These are phyloP conservation scores for Phlebiopsis gigantea DNA, from an alignment of 768 basidiomycete genomes.

Conservation along the genomic window DNA sequence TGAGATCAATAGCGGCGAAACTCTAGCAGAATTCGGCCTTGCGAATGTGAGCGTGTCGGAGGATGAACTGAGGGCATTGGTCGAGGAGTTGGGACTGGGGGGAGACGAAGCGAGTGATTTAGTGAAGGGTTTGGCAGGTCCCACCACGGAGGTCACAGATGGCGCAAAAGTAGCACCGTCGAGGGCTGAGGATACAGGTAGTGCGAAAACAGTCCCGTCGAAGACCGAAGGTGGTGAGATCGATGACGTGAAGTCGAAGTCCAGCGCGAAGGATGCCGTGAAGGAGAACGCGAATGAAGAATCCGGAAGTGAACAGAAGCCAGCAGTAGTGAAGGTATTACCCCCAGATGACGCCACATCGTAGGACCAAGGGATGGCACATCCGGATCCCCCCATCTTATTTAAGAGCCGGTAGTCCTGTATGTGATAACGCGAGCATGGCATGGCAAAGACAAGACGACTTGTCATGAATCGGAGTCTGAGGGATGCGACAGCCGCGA, in stretches of 20 bases:
- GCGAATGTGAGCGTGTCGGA: slow-evolving; percentile 75
- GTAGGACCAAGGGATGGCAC: too few species aligned
- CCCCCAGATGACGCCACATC: background rate
- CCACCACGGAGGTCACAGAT: slow-evolving; percentile 21
- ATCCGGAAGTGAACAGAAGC: slow-evolving; percentile 9
- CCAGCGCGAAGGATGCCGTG: background rate
- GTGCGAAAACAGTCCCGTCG: background rate
- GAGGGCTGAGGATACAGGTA: slow-evolving; percentile 7
- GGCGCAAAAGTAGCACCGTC: background rate
- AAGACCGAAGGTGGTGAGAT: background rate
- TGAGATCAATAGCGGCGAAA: slow-evolving; percentile 61
- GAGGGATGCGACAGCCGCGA: slow-evolving; percentile 8
- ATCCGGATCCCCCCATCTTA: too few species aligned
- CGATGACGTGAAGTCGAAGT: too few species aligned
- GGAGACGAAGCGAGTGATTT: slow-evolving; percentile 75
- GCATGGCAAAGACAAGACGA: too few species aligned
- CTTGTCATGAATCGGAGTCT: slow-evolving; percentile 8
- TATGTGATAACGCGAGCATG: too few species aligned
- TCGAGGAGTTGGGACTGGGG: slow-evolving; percentile 70
- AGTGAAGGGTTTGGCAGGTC: slow-evolving; percentile 48
- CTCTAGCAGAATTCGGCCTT: slow-evolving; percentile 64
- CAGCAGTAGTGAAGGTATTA: background rate
- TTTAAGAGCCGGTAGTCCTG: too few species aligned
- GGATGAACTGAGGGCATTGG: slow-evolving; percentile 64
- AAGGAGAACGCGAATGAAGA: background rate